Evolutionary conservation across 2,329 filamentous ascomycete species (phyloP), one percentile per base, ranked within the genome.

Genomic region (Aureobasidium sp.): DNA sequence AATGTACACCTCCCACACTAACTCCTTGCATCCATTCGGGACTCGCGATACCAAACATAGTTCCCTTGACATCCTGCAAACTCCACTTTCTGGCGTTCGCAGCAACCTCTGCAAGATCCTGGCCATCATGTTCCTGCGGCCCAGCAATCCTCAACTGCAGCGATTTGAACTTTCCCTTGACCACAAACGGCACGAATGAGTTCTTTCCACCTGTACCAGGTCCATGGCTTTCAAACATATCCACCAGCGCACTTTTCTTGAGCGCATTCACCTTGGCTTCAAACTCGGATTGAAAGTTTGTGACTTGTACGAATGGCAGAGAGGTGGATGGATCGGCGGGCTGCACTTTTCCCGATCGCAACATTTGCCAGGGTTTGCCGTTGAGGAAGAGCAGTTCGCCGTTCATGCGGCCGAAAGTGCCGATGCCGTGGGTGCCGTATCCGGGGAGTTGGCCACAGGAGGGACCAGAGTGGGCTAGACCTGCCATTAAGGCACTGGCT

Each of bases 401-500:
- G 44, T 73, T 69, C 29, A 69, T 65, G 46, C 72, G 70, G 64
- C 71, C 68, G 46, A 76, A 77, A n/a, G 72, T 65, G 32, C 76
- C 76, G 52, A 77, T 71, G 66, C 76, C 76, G 65, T 78, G 71
- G 13, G 73, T 75, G 64, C 76, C 76, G 63, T 78, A 75, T 37
- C 74, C 73, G 17, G 72, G 71, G 3, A 78, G 71, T 65, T 76
- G 73, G 13, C 71, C 67, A 26, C 64, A 70, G 27, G 65, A 73
- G 59, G 66, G 72, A 37, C 65, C 75, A 67, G 66, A 75, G 64
- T 66, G 69, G 39, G 68, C 71, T 53, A 77, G 73, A 15, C 74
- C 74, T 15, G 71, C 69, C 12, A 70, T 69, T 59, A 73, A 71
- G 26, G 76, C 76, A 12, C 73, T 69, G 34, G 67, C 67, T 26